phyloP scores from a whole-genome alignment of 1,284 basidiomycete species.

The Sporisorium reilianum region DNA sequence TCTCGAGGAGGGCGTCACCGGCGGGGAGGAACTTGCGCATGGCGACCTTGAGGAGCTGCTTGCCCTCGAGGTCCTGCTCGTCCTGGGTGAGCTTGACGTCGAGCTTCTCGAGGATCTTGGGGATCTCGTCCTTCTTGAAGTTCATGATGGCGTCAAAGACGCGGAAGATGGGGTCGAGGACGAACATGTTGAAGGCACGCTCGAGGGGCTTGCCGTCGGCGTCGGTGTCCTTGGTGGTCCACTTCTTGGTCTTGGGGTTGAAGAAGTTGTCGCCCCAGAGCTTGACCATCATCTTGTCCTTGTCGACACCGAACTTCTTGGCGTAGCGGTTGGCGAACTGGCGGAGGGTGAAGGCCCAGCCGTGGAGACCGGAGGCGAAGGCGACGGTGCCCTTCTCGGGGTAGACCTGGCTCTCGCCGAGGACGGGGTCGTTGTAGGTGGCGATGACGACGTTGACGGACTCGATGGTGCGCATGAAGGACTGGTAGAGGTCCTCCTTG shows the following conservation, averaged over 20 bases:
- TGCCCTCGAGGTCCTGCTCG: constrained; percentile 95
- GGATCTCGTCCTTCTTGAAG: constrained; percentile 95
- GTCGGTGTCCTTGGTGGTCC: constrained; percentile 84
- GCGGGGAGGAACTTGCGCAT: constrained; percentile 99
- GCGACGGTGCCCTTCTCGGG: constrained; percentile 98
- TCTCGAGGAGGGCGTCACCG: constrained; percentile 97
- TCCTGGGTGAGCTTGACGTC: constrained; percentile 90
- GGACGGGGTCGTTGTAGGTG: constrained; percentile 92
- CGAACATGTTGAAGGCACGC: constrained; percentile 77
- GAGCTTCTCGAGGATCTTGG: constrained; percentile 92
- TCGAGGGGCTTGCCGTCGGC: constrained; percentile 87
- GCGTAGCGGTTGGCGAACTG: constrained; percentile 95
- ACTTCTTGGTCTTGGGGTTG: constrained; percentile 97
- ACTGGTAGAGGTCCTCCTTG: constrained; percentile 98
- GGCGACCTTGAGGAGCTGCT: constrained; percentile 94
- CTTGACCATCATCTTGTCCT: constrained; percentile 97
- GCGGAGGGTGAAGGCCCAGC: constrained; percentile 99
- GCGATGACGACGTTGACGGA: constrained; percentile 99
- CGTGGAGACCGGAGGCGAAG: constrained; percentile 99
- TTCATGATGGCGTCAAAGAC: constrained; percentile 99
- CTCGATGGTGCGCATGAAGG: constrained; percentile 97
- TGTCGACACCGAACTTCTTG: constrained; percentile 99
- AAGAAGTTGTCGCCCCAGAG: constrained; percentile 99
- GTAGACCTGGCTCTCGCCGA: constrained; percentile 99
- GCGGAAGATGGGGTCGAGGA: constrained; percentile 99